Conservation (phyloP, 1,139 yeast species). For the Taphrina confusa region DNA sequence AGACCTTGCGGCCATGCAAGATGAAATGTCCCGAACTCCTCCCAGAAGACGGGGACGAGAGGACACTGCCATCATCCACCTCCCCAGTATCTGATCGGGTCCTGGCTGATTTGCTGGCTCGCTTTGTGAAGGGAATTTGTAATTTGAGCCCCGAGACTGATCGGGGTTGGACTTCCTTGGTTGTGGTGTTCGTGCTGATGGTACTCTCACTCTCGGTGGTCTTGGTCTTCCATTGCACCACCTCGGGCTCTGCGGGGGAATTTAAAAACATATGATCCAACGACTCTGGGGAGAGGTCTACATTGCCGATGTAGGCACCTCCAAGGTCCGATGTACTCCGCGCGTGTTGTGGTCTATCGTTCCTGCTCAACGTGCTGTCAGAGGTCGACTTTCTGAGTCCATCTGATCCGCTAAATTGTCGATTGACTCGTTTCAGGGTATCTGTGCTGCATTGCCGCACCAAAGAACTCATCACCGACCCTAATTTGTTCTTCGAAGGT, state of each 20-base stretch:
- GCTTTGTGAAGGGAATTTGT: slow-evolving; percentile 2
- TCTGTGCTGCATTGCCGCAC: slow-evolving; percentile 24
- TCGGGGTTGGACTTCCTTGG: not conserved
- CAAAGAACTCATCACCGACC: slow-evolving; percentile 12
- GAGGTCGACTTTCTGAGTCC: not conserved
- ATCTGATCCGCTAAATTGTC: slow-evolving; percentile 1
- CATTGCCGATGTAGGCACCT: not conserved
- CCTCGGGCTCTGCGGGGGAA: slow-evolving; percentile 6
- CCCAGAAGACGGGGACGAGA: slow-evolving; percentile 22
- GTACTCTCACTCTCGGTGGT: not conserved
- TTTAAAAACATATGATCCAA: slow-evolving; percentile 11
- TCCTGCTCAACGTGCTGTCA: not conserved
- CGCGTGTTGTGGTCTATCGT: not conserved
- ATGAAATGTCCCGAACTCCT: slow-evolving; percentile 24
- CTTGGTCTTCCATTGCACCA: too few species aligned
- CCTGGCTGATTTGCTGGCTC: not conserved
- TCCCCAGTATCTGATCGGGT: slow-evolving; percentile 1
- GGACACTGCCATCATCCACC: not conserved
- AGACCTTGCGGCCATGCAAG: slow-evolving; percentile 31
- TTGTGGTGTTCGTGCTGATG: not conserved
- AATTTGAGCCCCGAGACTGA: slow-evolving; percentile 1
- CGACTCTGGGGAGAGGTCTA: slow-evolving; percentile 8
- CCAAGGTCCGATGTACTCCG: slow-evolving; percentile 3
- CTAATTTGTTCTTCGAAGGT: slow-evolving; percentile 24
- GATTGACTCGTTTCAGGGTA: slow-evolving; percentile 17